Conservation (phyloP, 148 eudicot genomes). For the Chenopodium album region DNA sequence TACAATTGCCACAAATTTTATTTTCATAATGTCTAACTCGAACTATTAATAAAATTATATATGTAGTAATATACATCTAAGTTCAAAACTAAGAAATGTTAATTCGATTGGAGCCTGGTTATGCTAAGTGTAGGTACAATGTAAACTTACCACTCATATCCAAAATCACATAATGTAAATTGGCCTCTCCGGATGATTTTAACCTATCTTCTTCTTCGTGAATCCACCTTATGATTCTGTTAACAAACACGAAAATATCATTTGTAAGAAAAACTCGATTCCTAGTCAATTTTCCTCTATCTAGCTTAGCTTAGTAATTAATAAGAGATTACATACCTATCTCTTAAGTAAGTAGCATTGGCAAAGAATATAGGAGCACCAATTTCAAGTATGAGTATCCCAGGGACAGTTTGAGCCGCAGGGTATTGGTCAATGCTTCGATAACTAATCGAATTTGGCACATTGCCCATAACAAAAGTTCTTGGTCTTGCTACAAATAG, state of each 20-base stretch:
- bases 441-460: conserved; percentile 68
- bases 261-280: too few species aligned
- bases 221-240: conserved; percentile 83
- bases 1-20: conserved; percentile 24
- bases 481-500: conserved; percentile 81
- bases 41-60: too few species aligned
- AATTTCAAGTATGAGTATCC: conserved; percentile 79
- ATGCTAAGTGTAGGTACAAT: too few species aligned
- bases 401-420: conserved; percentile 65
- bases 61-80: too few species aligned
- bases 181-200: conserved; percentile 48
- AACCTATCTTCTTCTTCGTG: conserved; percentile 83
- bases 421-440: conserved; percentile 86
- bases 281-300: too few species aligned
- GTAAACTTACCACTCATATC: conserved; percentile 58
- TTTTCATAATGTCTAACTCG: too few species aligned
- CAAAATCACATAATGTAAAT: conserved; percentile 66
- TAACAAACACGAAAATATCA: not conserved
- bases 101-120: too few species aligned
- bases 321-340: conserved; percentile 47
- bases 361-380: conserved; percentile 89
- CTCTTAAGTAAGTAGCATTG: conserved; percentile 82
- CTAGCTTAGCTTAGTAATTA: too few species aligned
- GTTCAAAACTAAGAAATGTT: too few species aligned
- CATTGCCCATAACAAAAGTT: conserved; percentile 62